Evolutionary conservation across 2,329 filamentous ascomycete species (phyloP), one percentile per base, ranked within the genome.

Genomic region (Stagonosporopsis tanaceti): DNA sequence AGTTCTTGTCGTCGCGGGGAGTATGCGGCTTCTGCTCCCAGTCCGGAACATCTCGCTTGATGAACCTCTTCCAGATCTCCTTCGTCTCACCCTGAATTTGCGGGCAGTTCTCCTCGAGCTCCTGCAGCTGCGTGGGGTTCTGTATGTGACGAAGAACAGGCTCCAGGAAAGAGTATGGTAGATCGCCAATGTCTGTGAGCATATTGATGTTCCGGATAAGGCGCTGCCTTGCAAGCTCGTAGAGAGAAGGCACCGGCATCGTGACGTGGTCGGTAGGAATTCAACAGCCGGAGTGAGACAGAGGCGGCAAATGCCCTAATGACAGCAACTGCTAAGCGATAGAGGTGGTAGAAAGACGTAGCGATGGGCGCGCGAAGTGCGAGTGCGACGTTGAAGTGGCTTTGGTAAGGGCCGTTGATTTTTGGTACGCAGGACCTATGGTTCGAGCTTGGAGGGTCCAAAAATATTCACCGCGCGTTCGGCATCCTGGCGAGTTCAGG

Each of bases 31-130:
- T 87, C 42, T 80, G 78, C 39, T 87, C 81, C 75, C 87, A 89
- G 53, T 85, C 79, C 2, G 87, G 87, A 60, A 97, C 91, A 68
- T 97, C 88, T 45, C 87, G 86, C 48, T 86, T 84, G 75, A 98
- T 95, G 69, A 97, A 85, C 27, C 85, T 84, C 39, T 87, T 78
- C 94, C 94, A 97, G 60, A 94, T 80, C 66, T 93, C 89, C 20
- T 80, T 83, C 37, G 88, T 88, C 53, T 90, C 82, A 35, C 87
- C 86, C 59, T 85, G 81, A 48, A 97, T 83, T 62, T 96, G 91
- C 0, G 92, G 91, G 5, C 89, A 93, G 70, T 88, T 87, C 47
- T 83, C 60, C 77, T 97, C 93, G 57, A 97, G 84, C 54, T 83
- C 76, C 63, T 80, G 77, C 30, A 98, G 86, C 73, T 96, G 93